Evolutionary conservation across 176 grass and related monocot species (phyloP).

Genomic region (Musa troglodytarum): DNA sequence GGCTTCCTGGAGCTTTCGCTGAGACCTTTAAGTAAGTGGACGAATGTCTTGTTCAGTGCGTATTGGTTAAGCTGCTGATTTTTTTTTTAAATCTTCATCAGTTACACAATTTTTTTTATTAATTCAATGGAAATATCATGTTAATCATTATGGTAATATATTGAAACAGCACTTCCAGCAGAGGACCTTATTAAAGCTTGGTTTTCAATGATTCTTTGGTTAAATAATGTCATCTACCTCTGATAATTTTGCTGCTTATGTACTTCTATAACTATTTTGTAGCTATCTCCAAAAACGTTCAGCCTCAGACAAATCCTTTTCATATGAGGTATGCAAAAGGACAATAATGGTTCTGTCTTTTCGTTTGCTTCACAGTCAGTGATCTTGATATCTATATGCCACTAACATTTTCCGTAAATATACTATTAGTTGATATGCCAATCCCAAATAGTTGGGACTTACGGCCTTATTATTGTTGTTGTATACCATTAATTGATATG

Average conservation of each 20-base stretch:
- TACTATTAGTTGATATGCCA: background rate
- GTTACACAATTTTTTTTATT: background rate
- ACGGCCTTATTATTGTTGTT: too few relatives aligned
- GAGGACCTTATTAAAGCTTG: background rate
- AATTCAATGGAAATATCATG: background rate
- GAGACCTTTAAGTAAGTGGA: conserved; percentile 65
- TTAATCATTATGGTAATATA: background rate
- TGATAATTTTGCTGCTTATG: conserved; percentile 2
- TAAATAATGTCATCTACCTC: background rate
- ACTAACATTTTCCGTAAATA: background rate
- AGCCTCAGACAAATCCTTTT: conserved; percentile 51
- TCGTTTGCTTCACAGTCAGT: background rate
- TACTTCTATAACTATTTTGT: conserved; percentile 17
- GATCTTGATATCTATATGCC: too few relatives aligned
- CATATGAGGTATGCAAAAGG: conserved; percentile 64
- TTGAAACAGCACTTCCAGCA: background rate
- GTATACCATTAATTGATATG: too few relatives aligned
- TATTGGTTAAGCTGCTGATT: conserved; percentile 1
- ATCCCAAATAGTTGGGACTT: too few relatives aligned
- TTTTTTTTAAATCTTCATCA: background rate
- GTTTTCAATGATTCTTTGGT: background rate
- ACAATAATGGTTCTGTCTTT: background rate
- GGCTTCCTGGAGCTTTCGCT: conserved; percentile 55
- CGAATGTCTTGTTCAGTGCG: background rate
- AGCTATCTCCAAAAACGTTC: conserved; percentile 78